Evolutionary conservation across 139 green algal genomes (phyloP).

Genomic region (Coccomyxa sp.): DNA sequence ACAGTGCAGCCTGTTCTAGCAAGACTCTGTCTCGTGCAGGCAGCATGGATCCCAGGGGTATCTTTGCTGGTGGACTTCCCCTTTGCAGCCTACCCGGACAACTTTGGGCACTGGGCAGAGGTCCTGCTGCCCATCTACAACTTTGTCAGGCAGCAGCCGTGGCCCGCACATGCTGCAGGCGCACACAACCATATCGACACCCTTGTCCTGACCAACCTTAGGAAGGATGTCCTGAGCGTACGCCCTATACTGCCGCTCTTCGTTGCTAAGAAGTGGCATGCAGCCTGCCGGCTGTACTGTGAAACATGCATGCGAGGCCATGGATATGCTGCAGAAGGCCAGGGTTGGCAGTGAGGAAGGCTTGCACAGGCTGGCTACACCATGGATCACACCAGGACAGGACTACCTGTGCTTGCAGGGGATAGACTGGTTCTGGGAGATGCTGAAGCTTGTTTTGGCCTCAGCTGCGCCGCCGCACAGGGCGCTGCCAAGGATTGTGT

Average conservation of each 20-base stretch:
- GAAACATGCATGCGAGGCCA: no score
- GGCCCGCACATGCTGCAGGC: background rate
- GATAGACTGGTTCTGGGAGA: conserved; percentile 56
- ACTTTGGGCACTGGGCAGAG: conserved; percentile 79
- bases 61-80: conserved; percentile 68
- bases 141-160: conserved; percentile 22
- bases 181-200: conserved; percentile 21
- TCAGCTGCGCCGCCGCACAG: conserved; percentile 8
- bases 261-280: no score
- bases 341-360: no score
- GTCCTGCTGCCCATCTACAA: conserved; percentile 55
- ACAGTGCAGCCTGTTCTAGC: no score
- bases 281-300: no score
- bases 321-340: no score
- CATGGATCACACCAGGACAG: no score
- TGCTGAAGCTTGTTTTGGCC: conserved; percentile 45
- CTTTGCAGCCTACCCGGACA: conserved; percentile 58
- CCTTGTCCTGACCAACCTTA: conserved; percentile 39
- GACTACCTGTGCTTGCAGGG: no score
- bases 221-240: conserved; percentile 5
- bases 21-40: no score
- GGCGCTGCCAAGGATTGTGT: conserved; percentile 43
- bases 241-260: no score
- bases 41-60: conserved; percentile 44
- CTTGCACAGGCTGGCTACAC: no score